phyloP scores from a whole-genome alignment of 495 filamentous ascomycete genomes.

The Tuber calosporum region DNA sequence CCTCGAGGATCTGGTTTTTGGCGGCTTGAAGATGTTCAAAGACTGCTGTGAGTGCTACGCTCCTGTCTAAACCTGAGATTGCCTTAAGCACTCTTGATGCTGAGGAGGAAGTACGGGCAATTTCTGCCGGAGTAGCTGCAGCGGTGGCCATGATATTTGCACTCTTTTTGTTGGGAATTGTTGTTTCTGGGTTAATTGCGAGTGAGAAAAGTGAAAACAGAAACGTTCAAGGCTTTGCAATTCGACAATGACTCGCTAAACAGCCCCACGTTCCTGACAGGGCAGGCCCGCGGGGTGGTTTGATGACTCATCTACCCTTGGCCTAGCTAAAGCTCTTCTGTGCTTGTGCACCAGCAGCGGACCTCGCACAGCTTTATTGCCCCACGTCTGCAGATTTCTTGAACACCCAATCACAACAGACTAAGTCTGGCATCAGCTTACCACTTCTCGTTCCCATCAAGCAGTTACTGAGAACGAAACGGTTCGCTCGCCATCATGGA shows the following conservation, averaged over 20 bases:
- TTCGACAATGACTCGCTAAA: conserved; percentile 22
- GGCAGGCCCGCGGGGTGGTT: conserved; percentile 12
- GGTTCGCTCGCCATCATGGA: conserved; percentile 31
- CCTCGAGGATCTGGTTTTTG: conserved; percentile 68
- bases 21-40: conserved; percentile 61
- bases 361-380: conserved; percentile 18
- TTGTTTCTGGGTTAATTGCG: neutral
- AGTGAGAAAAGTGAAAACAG: neutral
- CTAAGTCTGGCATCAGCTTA: conserved; percentile 16
- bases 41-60: conserved; percentile 75
- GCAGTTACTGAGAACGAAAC: conserved; percentile 12
- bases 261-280: neutral
- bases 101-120: conserved; percentile 34
- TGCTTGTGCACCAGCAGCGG: no score
- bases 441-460: conserved; percentile 14
- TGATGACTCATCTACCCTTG: conserved; percentile 33
- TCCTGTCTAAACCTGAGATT: conserved; percentile 50
- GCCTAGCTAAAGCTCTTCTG: conserved; percentile 24
- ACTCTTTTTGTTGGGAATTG: neutral
- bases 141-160: conserved; percentile 16
- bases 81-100: conserved; percentile 40
- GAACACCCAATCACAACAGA: neutral
- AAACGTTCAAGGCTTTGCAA: conserved; percentile 8
- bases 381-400: conserved; percentile 19
- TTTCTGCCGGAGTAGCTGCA: conserved; percentile 25